Base-by-base conservation (phyloP, 352 stramenopile genomes). In the Blastocystis sp. region DNA sequence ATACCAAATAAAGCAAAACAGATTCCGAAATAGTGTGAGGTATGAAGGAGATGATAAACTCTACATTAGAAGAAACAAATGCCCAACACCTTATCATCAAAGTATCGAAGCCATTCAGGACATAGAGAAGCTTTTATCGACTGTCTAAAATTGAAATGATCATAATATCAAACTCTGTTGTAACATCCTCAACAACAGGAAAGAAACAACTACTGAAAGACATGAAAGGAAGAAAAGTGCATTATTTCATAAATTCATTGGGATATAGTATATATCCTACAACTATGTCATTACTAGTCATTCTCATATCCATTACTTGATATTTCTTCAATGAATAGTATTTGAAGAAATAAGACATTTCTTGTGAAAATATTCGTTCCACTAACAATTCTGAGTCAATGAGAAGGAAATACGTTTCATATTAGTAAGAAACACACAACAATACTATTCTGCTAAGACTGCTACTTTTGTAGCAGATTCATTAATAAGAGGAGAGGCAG, bases 61-160 rank as follows among this genome's bases (percentile, higher is more conserved):
- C 42, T 59, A 78, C 56, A 29, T 78, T 49, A n/a, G 59, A 78
- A 58, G 66, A 58, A 27, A 78, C 66, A 27, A 49, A 78, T 78
- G 56, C 66, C 16, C 66, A 78, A 49, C 59, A 78, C 37, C 66
- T 78, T 12, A 71, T 71, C 21, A 16, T 58, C 27, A 21, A 59
- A n/a, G 46, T 63, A 80, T n/a, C 42, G 69, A 24, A 80, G 16
- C 69, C 69, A 80, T n/a, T 80, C 69, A 43, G 69, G 69, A 63
- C 69, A 80, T 42, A 46, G 14, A 27, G 63, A n/a, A 43, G 29
- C 27, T 24, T 24, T 74, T 16, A 46, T 74, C 21, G 63, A 9
- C 14, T 24, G 63, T 69, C 58, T 69, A 14, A 58, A 58, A 58
- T n/a, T n/a, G 51, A 58, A 58, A 58, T n/a, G n/a, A 58, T 58